Conservation (phyloP, 208 protist species). For the Acanthamoeba castellanii region DNA sequence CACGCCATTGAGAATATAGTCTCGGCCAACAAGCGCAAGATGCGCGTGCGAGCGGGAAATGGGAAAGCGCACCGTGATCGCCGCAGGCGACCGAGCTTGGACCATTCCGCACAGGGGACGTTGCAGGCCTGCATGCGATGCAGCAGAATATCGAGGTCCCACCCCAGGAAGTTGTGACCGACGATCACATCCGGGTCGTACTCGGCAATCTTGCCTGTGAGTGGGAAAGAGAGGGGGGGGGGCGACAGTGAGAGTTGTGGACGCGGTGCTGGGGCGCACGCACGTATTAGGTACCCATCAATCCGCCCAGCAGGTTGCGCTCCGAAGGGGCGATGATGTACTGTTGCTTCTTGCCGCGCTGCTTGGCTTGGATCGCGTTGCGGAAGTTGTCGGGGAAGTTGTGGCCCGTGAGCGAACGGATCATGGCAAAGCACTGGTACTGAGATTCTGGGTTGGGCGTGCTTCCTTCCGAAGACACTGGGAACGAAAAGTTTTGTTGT, state of each 20-base stretch:
- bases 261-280: conserved; percentile 19
- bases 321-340: conserved; percentile 10
- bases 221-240: neutral
- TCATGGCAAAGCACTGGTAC: conserved; percentile 61
- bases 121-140: conserved; percentile 94
- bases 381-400: conserved; percentile 37
- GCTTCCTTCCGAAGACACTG: conserved; percentile 7
- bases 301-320: conserved; percentile 30
- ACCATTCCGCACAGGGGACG: conserved; percentile 92
- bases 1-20: neutral
- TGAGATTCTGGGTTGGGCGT: neutral
- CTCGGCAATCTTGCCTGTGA: conserved; percentile 86
- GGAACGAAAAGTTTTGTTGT: conserved; percentile 10
- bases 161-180: conserved; percentile 98
- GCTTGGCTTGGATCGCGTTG: neutral
- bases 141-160: conserved; percentile 97
- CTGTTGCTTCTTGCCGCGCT: neutral
- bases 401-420: conserved; percentile 1
- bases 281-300: conserved; percentile 17
- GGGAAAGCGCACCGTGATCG: neutral
- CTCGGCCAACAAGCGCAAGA: conserved; percentile 18
- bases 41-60: neutral
- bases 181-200: conserved; percentile 96
- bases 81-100: conserved; percentile 87
- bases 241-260: conserved; percentile 4